Percentiles rank a stretch among this genome's conserved stretches.
These are phyloP conservation scores for Penicillium sp. DNA, from an alignment of 2,329 filamentous ascomycete genomes.

Conservation along the genomic window DNA sequence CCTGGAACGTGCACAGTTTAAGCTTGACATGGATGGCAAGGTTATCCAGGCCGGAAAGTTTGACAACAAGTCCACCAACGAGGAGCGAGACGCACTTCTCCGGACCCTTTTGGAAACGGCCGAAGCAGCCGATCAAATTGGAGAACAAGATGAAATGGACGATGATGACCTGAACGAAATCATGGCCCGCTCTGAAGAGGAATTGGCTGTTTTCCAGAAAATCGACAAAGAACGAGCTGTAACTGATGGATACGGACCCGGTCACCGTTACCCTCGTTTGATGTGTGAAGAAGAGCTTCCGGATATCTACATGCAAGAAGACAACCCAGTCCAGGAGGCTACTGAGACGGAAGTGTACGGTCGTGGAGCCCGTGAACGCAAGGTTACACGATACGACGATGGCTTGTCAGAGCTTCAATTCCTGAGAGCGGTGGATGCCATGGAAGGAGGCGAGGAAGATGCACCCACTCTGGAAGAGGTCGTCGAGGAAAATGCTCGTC, in stretches of 20 bases:
- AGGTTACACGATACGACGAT: slow-evolving; percentile 93
- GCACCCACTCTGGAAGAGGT: slow-evolving; percentile 77
- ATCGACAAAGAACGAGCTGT: slow-evolving; percentile 76
- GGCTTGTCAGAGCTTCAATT: slow-evolving; percentile 98
- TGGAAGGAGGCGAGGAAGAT: slow-evolving; percentile 91
- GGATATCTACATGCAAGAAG: slow-evolving; percentile 90
- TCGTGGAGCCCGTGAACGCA: slow-evolving; percentile 92
- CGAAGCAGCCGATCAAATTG: slow-evolving; percentile 69
- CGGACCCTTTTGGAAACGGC: slow-evolving; percentile 87
- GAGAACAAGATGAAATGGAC: slow-evolving; percentile 96
- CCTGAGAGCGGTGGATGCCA: slow-evolving; percentile 73
- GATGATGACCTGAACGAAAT: slow-evolving; percentile 96
- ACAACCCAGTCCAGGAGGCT: slow-evolving; percentile 78
- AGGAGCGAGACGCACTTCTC: slow-evolving; percentile 95
- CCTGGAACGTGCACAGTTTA: slow-evolving; percentile 92
- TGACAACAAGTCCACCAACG: slow-evolving; percentile 98
- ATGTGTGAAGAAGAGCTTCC: slow-evolving; percentile 87
- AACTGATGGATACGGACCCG: slow-evolving; percentile 72
- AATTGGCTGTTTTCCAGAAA: slow-evolving; percentile 76
- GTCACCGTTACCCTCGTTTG: slow-evolving; percentile 72
- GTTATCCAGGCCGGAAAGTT: slow-evolving; percentile 99
- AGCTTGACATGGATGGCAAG: slow-evolving; percentile 99
- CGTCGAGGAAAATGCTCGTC: slow-evolving; percentile 81
- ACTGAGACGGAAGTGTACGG: slow-evolving; percentile 74
- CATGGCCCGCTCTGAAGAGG: slow-evolving; percentile 83